Conservation (phyloP, 2,329 filamentous ascomycete species). For the Talaromyces funiculosus region DNA sequence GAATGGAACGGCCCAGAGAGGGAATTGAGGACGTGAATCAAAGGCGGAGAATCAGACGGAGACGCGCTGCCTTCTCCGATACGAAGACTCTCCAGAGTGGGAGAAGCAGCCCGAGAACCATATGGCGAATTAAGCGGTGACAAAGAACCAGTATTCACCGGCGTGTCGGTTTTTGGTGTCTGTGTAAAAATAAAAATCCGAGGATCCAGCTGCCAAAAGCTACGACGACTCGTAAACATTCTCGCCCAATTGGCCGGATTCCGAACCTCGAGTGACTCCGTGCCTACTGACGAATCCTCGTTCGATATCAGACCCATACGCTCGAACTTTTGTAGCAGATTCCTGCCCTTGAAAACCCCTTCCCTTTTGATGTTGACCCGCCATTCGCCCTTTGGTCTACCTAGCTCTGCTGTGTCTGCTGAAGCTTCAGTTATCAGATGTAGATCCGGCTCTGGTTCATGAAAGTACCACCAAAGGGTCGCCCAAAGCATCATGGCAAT, state of each 20-base stretch:
- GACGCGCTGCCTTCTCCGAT: conserved; percentile 5
- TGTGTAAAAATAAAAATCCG: conserved; percentile 83
- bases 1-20: conserved; percentile 68
- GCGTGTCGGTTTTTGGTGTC: conserved; percentile 47
- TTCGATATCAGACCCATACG: conserved; percentile 81
- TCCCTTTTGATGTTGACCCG: conserved; percentile 75
- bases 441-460: conserved; percentile 68
- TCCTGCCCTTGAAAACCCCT: conserved; percentile 78
- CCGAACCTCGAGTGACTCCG: conserved; percentile 53
- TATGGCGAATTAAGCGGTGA: conserved; percentile 41
- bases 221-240: conserved; percentile 74
- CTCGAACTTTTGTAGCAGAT: conserved; percentile 83
- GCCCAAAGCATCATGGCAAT: conserved; percentile 97
- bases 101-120: conserved; percentile 48
- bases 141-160: conserved; percentile 37
- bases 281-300: conserved; percentile 69
- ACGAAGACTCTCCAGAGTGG: conserved; percentile 32
- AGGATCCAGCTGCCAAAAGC: conserved; percentile 90
- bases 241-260: conserved; percentile 62
- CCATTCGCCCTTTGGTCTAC: conserved; percentile 80
- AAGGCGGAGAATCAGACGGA: conserved; percentile 26
- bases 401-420: conserved; percentile 59
- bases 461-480: conserved; percentile 95
- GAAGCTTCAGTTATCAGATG: conserved; percentile 60
- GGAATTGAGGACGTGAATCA: conserved; percentile 24